Conservation (phyloP, 1,284 basidiomycete species). For the Boletus nobilissimus region DNA sequence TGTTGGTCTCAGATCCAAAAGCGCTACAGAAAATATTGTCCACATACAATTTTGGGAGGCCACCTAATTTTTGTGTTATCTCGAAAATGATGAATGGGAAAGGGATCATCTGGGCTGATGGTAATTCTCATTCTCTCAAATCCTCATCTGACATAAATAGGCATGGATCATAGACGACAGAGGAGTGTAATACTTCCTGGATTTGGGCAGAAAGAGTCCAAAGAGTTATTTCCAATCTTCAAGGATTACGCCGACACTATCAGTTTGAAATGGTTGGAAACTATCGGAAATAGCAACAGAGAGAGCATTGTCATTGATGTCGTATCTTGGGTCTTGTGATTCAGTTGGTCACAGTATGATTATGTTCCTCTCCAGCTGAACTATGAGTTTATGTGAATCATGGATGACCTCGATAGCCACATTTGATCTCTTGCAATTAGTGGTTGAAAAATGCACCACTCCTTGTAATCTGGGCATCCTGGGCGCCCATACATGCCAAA, state of each 20-base stretch:
- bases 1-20: constrained; percentile 52
- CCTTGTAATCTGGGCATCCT: too few relatives aligned
- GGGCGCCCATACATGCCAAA: too few relatives aligned
- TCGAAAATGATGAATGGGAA: constrained; percentile 47
- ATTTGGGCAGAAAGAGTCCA: constrained; percentile 51
- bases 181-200: constrained; percentile 55
- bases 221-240: constrained; percentile 52
- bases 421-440: constrained; percentile 57
- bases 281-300: constrained; percentile 41
- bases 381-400: neutral
- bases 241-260: constrained; percentile 33
- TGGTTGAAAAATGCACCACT: too few relatives aligned
- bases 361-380: constrained; percentile 9
- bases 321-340: constrained; percentile 51
- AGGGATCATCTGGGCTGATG: constrained; percentile 54
- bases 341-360: constrained; percentile 54
- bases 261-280: constrained; percentile 55
- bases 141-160: constrained; percentile 38
- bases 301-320: constrained; percentile 51
- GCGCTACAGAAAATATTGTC: constrained; percentile 55
- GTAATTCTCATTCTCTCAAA: constrained; percentile 34
- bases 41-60: constrained; percentile 52
- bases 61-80: constrained; percentile 43
- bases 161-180: constrained; percentile 55
- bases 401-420: constrained; percentile 44